Conservation (phyloP, 2,329 filamentous ascomycete species). For the Penicillium sp. region DNA sequence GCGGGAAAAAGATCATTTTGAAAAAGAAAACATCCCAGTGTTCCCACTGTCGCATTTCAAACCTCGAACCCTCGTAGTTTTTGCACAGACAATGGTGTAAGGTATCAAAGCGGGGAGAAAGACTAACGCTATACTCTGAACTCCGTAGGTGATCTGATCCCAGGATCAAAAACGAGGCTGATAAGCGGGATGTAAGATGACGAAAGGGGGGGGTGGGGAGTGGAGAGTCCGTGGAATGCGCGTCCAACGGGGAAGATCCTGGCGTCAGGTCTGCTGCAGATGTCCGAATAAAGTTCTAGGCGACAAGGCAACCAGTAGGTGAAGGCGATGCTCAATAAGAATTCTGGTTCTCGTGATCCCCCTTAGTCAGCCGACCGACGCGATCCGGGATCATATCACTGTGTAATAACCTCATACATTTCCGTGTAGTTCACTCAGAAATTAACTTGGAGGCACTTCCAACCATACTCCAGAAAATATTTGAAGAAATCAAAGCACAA, state of each 20-base stretch:
- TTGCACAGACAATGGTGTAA: neutral
- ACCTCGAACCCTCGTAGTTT: neutral
- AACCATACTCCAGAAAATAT: too few species aligned
- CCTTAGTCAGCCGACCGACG: neutral
- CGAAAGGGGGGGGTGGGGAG: constrained; percentile 14
- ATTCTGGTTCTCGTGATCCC: too few species aligned
- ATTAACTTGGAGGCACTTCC: too few species aligned
- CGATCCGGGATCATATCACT: too few species aligned
- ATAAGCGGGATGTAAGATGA: constrained; percentile 21
- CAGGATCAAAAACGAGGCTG: constrained; percentile 15
- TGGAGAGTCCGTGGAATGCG: neutral
- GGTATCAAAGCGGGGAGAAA: neutral
- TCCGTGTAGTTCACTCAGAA: too few species aligned
- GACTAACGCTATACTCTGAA: neutral
- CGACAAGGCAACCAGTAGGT: neutral
- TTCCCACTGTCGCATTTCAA: too few species aligned
- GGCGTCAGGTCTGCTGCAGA: neutral
- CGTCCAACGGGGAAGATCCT: neutral
- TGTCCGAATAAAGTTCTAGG: neutral
- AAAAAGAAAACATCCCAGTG: neutral
- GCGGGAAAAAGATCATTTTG: neutral
- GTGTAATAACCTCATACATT: too few species aligned
- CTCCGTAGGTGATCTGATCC: constrained; percentile 9
- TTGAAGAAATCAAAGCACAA: too few species aligned
- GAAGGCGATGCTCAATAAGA: neutral